Evolutionary conservation across 2,329 filamentous ascomycete species (phyloP).

Genomic region (Apiospora kogelbergensis): DNA sequence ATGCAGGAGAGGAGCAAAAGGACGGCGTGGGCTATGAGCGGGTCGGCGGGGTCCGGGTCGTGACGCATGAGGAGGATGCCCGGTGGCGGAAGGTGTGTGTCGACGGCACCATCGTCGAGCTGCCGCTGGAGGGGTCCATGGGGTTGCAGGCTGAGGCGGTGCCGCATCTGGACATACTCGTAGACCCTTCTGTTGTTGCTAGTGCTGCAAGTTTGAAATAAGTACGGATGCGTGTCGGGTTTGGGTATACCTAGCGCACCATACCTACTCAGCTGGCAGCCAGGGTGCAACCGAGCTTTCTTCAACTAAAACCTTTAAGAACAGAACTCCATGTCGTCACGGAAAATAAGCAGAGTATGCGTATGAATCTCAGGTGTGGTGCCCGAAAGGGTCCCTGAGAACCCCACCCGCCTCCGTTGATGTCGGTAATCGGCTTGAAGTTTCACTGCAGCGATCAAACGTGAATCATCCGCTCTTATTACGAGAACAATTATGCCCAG

Average conservation of each 20-base stretch:
- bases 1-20: constrained; percentile 29
- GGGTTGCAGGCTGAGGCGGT: constrained; percentile 54
- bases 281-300: too few species aligned
- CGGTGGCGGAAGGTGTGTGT: constrained; percentile 85
- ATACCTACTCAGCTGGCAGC: background rate
- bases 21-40: constrained; percentile 68
- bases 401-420: background rate
- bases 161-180: constrained; percentile 45
- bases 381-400: background rate
- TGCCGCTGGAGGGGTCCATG: constrained; percentile 71
- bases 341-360: background rate
- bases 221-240: too few species aligned
- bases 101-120: constrained; percentile 82
- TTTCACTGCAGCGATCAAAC: constrained; percentile 5
- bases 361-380: background rate
- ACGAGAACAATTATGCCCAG: background rate
- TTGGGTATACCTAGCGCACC: background rate
- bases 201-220: background rate
- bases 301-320: too few species aligned
- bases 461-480: background rate
- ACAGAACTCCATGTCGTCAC: background rate
- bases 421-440: background rate
- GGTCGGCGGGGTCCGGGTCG: constrained; percentile 66
- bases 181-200: constrained; percentile 30
- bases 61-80: constrained; percentile 65